phyloP scores from a whole-genome alignment of 2,329 filamentous ascomycete species.

The Xylariaceae sp. region DNA sequence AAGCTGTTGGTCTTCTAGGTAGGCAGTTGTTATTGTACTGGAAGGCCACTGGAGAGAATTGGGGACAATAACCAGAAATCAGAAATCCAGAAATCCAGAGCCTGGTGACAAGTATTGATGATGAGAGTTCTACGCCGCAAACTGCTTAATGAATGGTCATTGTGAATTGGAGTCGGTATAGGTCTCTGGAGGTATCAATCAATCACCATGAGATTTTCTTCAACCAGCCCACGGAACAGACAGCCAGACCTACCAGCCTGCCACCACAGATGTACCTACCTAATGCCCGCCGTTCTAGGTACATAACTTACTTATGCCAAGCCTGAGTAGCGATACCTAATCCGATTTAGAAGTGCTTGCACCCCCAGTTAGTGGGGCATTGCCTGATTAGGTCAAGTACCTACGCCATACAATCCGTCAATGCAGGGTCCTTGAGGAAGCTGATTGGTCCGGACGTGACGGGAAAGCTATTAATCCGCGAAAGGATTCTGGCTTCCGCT shows the following conservation, averaged over 20 bases:
- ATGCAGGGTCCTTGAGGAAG: neutral
- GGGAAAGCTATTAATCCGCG: conserved; percentile 27
- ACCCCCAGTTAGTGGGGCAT: conserved; percentile 20
- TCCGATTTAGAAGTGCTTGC: no score
- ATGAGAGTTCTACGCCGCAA: conserved; percentile 6
- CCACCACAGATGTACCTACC: conserved; percentile 7
- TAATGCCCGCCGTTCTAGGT: conserved; percentile 9
- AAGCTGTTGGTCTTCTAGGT: neutral
- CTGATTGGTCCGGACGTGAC: conserved; percentile 28
- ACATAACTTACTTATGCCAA: no score
- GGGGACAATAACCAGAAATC: neutral
- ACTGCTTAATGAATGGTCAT: conserved; percentile 3
- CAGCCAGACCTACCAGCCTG: conserved; percentile 9
- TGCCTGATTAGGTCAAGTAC: conserved; percentile 29
- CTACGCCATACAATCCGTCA: conserved; percentile 17
- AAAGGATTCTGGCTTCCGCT: conserved; percentile 23
- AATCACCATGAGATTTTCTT: conserved; percentile 29
- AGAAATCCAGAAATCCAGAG: conserved; percentile 1
- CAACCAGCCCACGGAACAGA: conserved; percentile 14
- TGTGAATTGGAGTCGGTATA: conserved; percentile 13
- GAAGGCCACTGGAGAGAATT: neutral
- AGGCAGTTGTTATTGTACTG: no score
- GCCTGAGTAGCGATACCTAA: no score
- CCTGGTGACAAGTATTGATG: conserved; percentile 1
- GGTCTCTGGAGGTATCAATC: no score